phyloP scores from a whole-genome alignment of 495 filamentous ascomycete species.

The Daldinia childiae region DNA sequence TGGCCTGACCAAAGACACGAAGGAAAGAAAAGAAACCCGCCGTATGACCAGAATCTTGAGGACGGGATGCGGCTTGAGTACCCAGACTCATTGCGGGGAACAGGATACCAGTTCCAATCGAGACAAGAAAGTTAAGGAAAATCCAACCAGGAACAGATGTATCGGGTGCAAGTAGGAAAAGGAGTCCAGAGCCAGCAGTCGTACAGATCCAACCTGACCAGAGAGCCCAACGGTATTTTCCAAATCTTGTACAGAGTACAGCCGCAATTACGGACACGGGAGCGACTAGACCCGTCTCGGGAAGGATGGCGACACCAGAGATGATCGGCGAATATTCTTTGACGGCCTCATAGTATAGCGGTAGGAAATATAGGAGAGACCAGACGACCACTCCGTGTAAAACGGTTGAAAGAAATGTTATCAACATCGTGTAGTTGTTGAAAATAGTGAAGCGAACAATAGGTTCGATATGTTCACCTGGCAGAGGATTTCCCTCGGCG shows the following conservation, averaged over 20 bases:
- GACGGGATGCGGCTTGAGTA: conserved; percentile 3
- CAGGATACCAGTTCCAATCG: background rate
- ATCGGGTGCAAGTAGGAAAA: background rate
- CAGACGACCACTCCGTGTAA: conserved; percentile 10
- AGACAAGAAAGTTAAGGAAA: conserved; percentile 8
- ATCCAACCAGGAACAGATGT: conserved; percentile 8
- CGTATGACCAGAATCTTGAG: conserved; percentile 1
- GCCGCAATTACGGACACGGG: conserved; percentile 6
- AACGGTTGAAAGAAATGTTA: background rate
- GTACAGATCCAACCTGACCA: conserved; percentile 11
- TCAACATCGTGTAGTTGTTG: conserved; percentile 8
- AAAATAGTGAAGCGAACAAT: conserved; percentile 15
- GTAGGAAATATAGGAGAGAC: conserved; percentile 13
- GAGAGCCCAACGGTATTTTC: conserved; percentile 10
- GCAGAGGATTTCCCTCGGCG: background rate
- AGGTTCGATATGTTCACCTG: conserved; percentile 1
- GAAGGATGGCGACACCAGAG: conserved; percentile 8
- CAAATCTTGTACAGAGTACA: conserved; percentile 1
- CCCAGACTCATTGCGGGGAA: conserved; percentile 5
- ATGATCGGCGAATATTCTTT: conserved; percentile 11
- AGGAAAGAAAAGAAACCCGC: conserved; percentile 15
- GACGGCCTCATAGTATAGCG: conserved; percentile 9
- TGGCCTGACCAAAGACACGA: conserved; percentile 13
- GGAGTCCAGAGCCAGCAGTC: background rate
- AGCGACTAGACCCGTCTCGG: conserved; percentile 9